Percentiles rank a stretch among this genome's conserved stretches.
These are phyloP conservation scores for Saposhnikovia divaricata DNA, from an alignment of 129 eudicot genomes.

Conservation along the genomic window DNA sequence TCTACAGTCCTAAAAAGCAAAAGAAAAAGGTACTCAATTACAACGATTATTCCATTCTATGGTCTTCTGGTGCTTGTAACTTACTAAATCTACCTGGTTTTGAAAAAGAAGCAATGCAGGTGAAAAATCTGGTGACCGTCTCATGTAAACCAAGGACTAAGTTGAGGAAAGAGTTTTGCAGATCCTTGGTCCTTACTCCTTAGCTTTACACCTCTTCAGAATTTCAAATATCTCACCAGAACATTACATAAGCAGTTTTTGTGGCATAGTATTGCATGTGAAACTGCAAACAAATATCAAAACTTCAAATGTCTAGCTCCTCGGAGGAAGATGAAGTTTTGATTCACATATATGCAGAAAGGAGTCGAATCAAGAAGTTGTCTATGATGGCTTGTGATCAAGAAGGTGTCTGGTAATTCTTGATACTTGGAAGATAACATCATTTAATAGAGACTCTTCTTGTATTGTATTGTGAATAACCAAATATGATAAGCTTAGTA, in stretches of 20 bases:
- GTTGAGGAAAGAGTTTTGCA: background rate
- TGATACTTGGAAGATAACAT: background rate
- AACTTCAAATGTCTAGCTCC: conserved; percentile 1
- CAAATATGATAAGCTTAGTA: background rate
- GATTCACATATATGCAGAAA: background rate
- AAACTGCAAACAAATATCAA: background rate
- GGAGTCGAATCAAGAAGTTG: background rate
- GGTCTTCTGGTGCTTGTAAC: background rate
- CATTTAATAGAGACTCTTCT: background rate
- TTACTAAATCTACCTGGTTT: conserved; percentile 1
- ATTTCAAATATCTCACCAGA: background rate
- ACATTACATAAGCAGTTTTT: background rate
- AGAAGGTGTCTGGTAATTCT: background rate
- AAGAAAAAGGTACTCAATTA: conserved; percentile 5
- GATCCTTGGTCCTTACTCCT: background rate
- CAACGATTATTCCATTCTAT: no score
- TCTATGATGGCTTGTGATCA: background rate
- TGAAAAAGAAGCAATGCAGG: conserved; percentile 19
- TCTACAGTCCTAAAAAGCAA: conserved; percentile 9
- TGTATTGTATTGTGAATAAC: background rate
- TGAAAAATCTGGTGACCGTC: conserved; percentile 6
- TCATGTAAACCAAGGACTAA: background rate
- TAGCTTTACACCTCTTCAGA: background rate
- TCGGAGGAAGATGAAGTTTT: background rate
- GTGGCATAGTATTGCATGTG: background rate